Evolutionary conservation across 2,329 filamentous ascomycete species (phyloP).

Genomic region (Cladosporium colombiae): DNA sequence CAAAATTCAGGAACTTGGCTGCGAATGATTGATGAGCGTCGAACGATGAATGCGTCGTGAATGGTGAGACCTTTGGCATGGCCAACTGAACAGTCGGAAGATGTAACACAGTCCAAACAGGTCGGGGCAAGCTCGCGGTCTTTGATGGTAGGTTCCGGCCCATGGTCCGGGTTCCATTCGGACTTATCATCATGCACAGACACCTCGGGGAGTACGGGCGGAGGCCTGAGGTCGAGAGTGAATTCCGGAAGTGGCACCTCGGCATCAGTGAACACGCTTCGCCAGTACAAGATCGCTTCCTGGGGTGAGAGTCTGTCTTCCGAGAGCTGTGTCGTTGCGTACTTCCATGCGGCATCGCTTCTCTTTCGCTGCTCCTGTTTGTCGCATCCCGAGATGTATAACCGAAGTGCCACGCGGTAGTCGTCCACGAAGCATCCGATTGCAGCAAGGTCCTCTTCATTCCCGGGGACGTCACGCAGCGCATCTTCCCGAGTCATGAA

Average conservation of each 20-base stretch:
- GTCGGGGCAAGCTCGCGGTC: conserved; percentile 24
- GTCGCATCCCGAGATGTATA: conserved; percentile 26
- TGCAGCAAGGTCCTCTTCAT: conserved; percentile 30
- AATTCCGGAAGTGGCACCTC: neutral
- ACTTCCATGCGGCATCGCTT: conserved; percentile 31
- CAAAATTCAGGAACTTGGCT: conserved; percentile 11
- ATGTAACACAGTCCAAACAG: conserved; percentile 22
- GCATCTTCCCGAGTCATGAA: conserved; percentile 22
- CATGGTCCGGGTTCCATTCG: conserved; percentile 30
- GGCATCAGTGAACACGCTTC: conserved; percentile 19
- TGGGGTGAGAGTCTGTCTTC: conserved; percentile 30
- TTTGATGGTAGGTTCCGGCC: conserved; percentile 9
- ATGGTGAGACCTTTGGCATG: neutral
- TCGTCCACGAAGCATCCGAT: conserved; percentile 40
- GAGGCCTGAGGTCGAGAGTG: conserved; percentile 10
- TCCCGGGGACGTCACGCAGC: conserved; percentile 26
- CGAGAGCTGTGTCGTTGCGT: conserved; percentile 35
- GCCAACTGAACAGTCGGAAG: neutral
- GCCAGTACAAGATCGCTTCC: conserved; percentile 39
- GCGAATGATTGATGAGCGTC: neutral
- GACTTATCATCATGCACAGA: conserved; percentile 18
- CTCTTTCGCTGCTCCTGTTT: conserved; percentile 21
- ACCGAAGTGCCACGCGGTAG: conserved; percentile 33
- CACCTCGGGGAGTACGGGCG: conserved; percentile 17
- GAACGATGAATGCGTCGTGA: neutral